These are phyloP conservation scores for Trichoderma sp. DNA, from an alignment of 2,329 filamentous ascomycete genomes.

Conservation along the genomic window DNA sequence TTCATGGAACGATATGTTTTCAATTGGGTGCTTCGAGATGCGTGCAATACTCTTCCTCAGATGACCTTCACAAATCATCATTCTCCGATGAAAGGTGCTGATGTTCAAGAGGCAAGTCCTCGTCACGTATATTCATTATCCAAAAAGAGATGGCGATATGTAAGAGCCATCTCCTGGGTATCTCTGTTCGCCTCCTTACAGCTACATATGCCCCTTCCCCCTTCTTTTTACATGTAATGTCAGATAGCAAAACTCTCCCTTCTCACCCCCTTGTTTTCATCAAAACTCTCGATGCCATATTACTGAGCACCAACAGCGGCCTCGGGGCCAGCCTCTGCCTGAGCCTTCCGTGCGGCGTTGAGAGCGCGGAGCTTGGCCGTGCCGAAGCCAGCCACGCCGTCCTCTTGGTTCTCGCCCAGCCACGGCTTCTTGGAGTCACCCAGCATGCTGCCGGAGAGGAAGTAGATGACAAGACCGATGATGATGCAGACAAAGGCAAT, in stretches of 20 bases:
- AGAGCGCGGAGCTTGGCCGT: conserved; percentile 80
- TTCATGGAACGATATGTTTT: no score
- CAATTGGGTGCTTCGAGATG: no score
- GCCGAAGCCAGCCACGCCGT: conserved; percentile 75
- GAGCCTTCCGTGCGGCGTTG: conserved; percentile 54
- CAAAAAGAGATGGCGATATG: no score
- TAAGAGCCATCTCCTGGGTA: no score
- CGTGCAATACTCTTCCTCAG: no score
- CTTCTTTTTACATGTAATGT: not conserved
- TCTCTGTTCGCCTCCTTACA: no score
- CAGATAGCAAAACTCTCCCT: not conserved
- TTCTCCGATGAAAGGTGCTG: no score
- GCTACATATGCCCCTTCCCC: no score
- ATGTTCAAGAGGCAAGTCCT: no score
- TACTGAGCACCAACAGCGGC: not conserved
- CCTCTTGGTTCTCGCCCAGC: conserved; percentile 85
- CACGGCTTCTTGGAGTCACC: conserved; percentile 94
- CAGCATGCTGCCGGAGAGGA: conserved; percentile 76
- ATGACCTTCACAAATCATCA: no score
- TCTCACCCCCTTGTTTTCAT: not conserved
- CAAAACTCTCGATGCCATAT: no score
- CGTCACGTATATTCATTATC: no score
- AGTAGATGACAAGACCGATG: conserved; percentile 82
- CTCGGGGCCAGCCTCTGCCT: conserved; percentile 7
- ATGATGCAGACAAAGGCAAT: conserved; percentile 95